Evolutionary conservation across 2,329 filamentous ascomycete genomes (phyloP).

Genomic region (Trichoderma sp.): DNA sequence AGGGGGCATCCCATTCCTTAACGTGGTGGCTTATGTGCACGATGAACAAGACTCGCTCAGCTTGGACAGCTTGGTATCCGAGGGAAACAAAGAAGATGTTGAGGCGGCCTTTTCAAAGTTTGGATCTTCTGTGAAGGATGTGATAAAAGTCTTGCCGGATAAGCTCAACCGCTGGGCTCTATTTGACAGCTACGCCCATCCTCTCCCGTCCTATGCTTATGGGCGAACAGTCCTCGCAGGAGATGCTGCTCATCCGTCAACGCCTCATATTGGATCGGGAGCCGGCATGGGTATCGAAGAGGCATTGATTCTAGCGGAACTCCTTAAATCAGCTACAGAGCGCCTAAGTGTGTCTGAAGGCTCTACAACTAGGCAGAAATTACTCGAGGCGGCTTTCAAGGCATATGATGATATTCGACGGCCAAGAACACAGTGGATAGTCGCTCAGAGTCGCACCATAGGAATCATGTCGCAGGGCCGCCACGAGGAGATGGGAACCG

Average conservation of each 20-base stretch:
- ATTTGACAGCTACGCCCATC: conserved; percentile 15
- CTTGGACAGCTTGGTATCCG: background rate
- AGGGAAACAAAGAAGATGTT: background rate
- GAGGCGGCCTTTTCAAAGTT: background rate
- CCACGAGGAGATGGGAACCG: background rate
- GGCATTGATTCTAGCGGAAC: background rate
- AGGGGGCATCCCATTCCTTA: background rate
- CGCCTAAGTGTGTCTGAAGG: background rate
- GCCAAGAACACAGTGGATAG: background rate
- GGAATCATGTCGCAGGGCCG: background rate
- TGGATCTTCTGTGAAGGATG: background rate
- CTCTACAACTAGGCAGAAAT: background rate
- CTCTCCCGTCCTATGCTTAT: background rate
- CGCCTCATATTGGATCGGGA: conserved; percentile 25
- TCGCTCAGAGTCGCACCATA: background rate
- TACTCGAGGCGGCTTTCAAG: background rate
- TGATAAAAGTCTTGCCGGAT: background rate
- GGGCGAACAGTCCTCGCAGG: conserved; percentile 19
- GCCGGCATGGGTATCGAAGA: background rate
- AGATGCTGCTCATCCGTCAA: conserved; percentile 29
- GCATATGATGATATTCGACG: background rate
- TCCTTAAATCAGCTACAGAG: background rate
- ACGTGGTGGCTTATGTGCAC: conserved; percentile 6
- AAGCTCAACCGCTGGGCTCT: conserved; percentile 21
- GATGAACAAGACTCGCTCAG: conserved; percentile 10